These are phyloP conservation scores for Boletus pseudopeckii DNA, from an alignment of 768 basidiomycete species.

Conservation along the genomic window DNA sequence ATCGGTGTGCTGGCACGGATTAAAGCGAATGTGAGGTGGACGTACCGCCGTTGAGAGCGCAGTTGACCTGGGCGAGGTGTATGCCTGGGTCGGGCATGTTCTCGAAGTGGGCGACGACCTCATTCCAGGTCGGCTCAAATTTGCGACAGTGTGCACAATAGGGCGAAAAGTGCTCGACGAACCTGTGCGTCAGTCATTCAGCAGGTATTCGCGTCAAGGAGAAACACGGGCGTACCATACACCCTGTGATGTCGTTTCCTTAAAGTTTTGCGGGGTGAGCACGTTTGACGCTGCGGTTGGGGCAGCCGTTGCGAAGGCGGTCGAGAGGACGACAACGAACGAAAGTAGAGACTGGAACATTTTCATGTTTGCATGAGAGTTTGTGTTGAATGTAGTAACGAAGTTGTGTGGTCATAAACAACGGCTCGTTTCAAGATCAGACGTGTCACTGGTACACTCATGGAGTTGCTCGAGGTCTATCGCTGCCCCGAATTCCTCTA, in stretches of 20 bases:
- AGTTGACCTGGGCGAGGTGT: conserved; percentile 79
- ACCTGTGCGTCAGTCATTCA: conserved; percentile 35
- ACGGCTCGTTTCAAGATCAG: conserved; percentile 5
- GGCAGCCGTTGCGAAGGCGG: conserved; percentile 31
- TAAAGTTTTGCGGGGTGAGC: conserved; percentile 62
- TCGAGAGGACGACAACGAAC: conserved; percentile 30
- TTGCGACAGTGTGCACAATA: conserved; percentile 75
- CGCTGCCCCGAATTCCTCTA: conserved; percentile 50
- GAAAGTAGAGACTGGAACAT: conserved; percentile 14
- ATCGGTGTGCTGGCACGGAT: not conserved
- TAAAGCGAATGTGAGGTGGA: not conserved
- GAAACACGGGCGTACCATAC: conserved; percentile 45
- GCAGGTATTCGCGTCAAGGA: not conserved
- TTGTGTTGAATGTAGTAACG: not conserved
- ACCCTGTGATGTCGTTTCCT: conserved; percentile 48
- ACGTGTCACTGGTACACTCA: not conserved
- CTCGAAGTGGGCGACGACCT: conserved; percentile 54
- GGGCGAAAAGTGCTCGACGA: conserved; percentile 87
- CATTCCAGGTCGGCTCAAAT: conserved; percentile 82
- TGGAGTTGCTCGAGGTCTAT: conserved; percentile 51
- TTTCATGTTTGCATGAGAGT: conserved; percentile 5
- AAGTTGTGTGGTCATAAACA: not conserved
- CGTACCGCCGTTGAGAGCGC: conserved; percentile 73
- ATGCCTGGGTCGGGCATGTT: conserved; percentile 40
- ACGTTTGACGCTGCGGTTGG: conserved; percentile 32